Conservation (phyloP, 371 early-diverging fungal genomes). For the Lichtheimia ramosa region DNA sequence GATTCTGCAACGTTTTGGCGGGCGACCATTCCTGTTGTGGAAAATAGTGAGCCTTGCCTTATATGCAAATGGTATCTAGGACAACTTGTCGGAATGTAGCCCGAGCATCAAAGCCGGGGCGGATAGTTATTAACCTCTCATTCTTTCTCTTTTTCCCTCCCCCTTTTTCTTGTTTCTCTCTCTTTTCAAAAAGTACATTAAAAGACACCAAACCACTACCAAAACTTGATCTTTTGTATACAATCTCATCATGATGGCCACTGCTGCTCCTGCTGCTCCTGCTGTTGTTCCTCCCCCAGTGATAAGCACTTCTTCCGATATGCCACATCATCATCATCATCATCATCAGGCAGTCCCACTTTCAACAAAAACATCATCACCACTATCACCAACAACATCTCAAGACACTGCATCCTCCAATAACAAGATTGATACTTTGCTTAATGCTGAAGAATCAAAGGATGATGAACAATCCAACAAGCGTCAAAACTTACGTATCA, state of each 20-base stretch:
- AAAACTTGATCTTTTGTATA: too few relatives aligned
- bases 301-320: too few relatives aligned
- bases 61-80: too few relatives aligned
- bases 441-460: not conserved
- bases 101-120: not conserved
- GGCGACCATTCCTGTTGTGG: too few relatives aligned
- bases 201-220: too few relatives aligned
- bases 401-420: not conserved
- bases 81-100: too few relatives aligned
- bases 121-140: not conserved
- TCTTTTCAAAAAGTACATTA: conserved; percentile 1
- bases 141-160: conserved; percentile 6
- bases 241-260: not conserved
- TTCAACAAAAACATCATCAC: conserved; percentile 4
- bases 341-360: not conserved
- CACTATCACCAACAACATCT: not conserved
- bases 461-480: conserved; percentile 7
- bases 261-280: too few relatives aligned
- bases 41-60: too few relatives aligned
- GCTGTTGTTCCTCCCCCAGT: too few relatives aligned
- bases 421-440: conserved; percentile 1
- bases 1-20: too few relatives aligned
- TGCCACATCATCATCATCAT: conserved; percentile 6
- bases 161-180: conserved; percentile 11
- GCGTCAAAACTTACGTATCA: conserved; percentile 31